phyloP scores from a whole-genome alignment of 1,284 basidiomycete genomes.

The Polyporus tsugae region DNA sequence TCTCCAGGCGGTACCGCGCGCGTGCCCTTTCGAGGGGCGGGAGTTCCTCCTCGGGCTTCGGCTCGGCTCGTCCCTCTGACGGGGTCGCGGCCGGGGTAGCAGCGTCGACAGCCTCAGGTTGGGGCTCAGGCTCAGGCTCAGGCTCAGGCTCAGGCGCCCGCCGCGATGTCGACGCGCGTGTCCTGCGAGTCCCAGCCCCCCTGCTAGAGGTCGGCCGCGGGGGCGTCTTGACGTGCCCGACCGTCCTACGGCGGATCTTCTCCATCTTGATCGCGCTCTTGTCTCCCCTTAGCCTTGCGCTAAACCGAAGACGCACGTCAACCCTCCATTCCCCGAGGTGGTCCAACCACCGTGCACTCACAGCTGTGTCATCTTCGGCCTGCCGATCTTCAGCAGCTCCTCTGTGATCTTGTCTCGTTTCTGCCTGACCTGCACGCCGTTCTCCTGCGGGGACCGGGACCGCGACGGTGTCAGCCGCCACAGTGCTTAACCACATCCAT shows the following conservation, averaged over 20 bases:
- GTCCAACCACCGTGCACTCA: slow-evolving; percentile 4
- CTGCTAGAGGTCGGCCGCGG: not conserved
- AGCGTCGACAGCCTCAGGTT: not conserved
- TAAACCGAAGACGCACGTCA: not conserved
- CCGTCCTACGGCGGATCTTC: slow-evolving; percentile 6
- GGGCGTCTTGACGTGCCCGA: not conserved
- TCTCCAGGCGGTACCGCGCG: not conserved
- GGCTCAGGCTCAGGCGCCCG: not conserved
- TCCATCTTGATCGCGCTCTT: not conserved
- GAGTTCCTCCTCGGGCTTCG: not conserved
- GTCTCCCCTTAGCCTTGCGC: not conserved
- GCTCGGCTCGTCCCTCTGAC: not conserved
- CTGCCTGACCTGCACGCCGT: not conserved
- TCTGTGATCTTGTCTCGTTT: not conserved
- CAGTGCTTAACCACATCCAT: slow-evolving; percentile 3
- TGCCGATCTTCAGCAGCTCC: not conserved
- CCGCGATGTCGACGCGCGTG: not conserved
- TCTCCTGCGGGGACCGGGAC: not conserved
- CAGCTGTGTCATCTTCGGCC: not conserved
- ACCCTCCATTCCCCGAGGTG: not conserved
- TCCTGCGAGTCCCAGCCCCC: not conserved
- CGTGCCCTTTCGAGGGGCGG: not conserved
- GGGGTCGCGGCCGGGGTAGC: not conserved
- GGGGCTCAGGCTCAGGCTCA: not conserved
- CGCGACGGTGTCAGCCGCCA: not conserved